Percentiles rank a stretch among this genome's conserved stretches.
Conservation (phyloP, 2,329 filamentous ascomycete genomes). For the Alternaria sp. region DNA sequence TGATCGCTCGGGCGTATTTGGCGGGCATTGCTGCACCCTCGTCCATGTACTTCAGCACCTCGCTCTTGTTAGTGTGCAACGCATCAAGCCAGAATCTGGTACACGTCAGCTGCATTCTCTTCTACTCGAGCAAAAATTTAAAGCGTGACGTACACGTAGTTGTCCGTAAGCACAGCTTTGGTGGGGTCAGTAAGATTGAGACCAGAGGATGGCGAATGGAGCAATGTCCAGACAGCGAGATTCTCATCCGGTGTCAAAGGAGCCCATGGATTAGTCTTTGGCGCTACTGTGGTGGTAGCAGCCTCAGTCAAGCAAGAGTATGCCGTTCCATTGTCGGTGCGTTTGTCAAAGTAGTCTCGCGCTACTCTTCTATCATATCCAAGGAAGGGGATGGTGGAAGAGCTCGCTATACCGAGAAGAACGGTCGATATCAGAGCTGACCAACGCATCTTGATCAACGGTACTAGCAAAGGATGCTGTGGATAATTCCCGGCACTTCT, state of each 20-base stretch:
- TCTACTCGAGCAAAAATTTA: no score
- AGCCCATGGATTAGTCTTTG: constrained; percentile 53
- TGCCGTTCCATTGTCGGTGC: constrained; percentile 14
- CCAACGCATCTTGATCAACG: not conserved
- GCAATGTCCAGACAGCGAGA: constrained; percentile 52
- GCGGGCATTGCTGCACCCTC: constrained; percentile 43
- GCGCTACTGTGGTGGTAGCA: constrained; percentile 35
- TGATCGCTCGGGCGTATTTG: constrained; percentile 56
- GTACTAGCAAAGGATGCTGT: not conserved
- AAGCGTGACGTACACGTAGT: constrained; percentile 53
- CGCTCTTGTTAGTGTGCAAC: constrained; percentile 58
- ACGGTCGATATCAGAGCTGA: not conserved
- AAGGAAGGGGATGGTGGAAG: constrained; percentile 24
- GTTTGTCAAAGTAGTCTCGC: constrained; percentile 25
- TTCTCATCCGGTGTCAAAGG: constrained; percentile 53
- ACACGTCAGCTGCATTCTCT: not conserved
- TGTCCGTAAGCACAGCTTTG: constrained; percentile 52
- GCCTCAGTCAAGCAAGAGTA: constrained; percentile 19
- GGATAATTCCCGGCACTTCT: not conserved
- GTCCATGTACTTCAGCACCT: constrained; percentile 55
- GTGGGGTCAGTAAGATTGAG: constrained; percentile 55
- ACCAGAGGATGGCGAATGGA: constrained; percentile 50
- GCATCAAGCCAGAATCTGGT: constrained; percentile 55
- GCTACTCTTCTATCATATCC: constrained; percentile 31
- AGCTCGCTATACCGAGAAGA: not conserved